Conservation (phyloP, 345 rosid species). For the Hevea brasiliensis region DNA sequence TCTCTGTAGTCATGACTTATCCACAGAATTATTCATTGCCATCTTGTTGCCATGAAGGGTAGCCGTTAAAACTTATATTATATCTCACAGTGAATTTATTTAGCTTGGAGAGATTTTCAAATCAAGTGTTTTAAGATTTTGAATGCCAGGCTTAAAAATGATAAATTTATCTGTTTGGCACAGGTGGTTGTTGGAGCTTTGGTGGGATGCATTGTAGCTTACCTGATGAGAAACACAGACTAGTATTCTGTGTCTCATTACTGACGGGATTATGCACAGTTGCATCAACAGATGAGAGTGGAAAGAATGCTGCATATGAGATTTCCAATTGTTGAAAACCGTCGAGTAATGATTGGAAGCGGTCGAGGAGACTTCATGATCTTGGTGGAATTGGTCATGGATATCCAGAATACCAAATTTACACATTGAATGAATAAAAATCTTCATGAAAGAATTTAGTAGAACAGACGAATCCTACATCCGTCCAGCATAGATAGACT, state of each 20-base stretch:
- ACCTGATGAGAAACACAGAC: conserved; percentile 60
- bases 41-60: background rate
- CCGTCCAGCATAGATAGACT: too few species aligned
- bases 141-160: background rate
- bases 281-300: background rate
- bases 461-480: too few species aligned
- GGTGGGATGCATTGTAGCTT: conserved; percentile 75
- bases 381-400: too few species aligned
- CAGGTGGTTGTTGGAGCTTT: conserved; percentile 87
- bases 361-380: too few species aligned
- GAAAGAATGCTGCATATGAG: background rate
- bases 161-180: background rate
- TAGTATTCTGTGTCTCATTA: conserved; percentile 21
- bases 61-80: too few species aligned
- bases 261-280: background rate
- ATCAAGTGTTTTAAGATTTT: background rate
- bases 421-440: too few species aligned
- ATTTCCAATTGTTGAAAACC: background rate
- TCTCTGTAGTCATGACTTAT: background rate
- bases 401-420: too few species aligned
- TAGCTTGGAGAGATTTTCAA: background rate
- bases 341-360: too few species aligned
- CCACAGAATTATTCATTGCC: background rate
- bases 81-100: too few species aligned
- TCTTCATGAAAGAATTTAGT: too few species aligned